A percentile compares a stretch with the other conserved stretches of the same genome.
These are phyloP conservation scores for Aspergillus kassunensis DNA, from an alignment of 495 filamentous ascomycete species.

Conservation along the genomic window DNA sequence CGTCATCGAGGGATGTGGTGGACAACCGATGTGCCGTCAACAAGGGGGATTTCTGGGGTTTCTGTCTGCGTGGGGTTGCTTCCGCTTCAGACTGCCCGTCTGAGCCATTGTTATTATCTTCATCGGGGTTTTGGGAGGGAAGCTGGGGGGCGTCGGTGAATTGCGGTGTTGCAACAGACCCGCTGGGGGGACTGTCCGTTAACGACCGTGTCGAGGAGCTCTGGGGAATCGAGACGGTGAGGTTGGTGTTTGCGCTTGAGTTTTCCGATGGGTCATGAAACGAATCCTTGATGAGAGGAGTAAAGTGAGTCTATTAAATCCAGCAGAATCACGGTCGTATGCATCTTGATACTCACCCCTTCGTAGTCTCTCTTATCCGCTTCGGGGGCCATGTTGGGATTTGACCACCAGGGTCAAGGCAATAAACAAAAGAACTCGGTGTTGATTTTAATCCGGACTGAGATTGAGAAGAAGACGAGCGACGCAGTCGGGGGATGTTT, in stretches of 20 bases:
- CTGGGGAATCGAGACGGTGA: conserved; percentile 34
- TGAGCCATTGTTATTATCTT: conserved; percentile 28
- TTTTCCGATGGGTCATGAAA: conserved; percentile 74
- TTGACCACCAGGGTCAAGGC: conserved; percentile 23
- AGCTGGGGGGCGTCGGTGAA: conserved; percentile 33
- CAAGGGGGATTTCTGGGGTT: conserved; percentile 48
- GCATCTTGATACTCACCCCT: conserved; percentile 38
- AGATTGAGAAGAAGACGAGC: background rate
- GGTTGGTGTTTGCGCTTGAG: conserved; percentile 26
- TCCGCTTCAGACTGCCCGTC: conserved; percentile 27
- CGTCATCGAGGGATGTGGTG: conserved; percentile 62
- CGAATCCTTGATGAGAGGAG: conserved; percentile 53
- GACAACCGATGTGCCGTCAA: conserved; percentile 62
- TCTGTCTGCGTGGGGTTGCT: conserved; percentile 31
- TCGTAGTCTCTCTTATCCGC: conserved; percentile 47
- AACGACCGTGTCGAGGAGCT: conserved; percentile 43
- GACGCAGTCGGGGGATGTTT: conserved; percentile 5
- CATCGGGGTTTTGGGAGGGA: conserved; percentile 30
- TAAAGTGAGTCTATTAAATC: background rate
- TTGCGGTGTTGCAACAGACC: conserved; percentile 34
- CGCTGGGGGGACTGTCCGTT: conserved; percentile 45
- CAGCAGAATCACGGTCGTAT: conserved; percentile 13
- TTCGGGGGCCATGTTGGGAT: conserved; percentile 34
- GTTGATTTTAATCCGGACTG: conserved; percentile 7
- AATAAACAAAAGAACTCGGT: background rate